These are phyloP conservation scores for Penicillium brasilianum DNA, from an alignment of 2,329 filamentous ascomycete species.

Conservation along the genomic window DNA sequence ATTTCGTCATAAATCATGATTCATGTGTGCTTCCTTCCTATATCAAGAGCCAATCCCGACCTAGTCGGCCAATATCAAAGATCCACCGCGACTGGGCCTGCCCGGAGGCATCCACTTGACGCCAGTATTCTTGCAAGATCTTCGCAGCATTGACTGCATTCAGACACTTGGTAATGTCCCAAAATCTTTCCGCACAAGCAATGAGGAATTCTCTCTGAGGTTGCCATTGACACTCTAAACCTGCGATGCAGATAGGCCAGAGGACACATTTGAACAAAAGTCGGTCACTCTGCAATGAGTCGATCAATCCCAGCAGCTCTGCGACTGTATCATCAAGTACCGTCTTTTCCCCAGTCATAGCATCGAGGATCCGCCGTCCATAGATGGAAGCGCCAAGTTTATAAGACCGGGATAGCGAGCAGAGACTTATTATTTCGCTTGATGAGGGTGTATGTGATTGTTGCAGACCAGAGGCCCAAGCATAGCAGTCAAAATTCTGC, in stretches of 20 bases:
- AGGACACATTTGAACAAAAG: conserved; percentile 41
- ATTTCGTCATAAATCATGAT: neutral
- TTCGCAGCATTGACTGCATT: conserved; percentile 41
- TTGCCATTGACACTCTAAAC: conserved; percentile 35
- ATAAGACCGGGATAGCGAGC: conserved; percentile 36
- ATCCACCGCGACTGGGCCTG: conserved; percentile 32
- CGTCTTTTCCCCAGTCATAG: conserved; percentile 21
- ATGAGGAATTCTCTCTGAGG: conserved; percentile 32
- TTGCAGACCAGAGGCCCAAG: conserved; percentile 33
- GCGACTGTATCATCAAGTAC: conserved; percentile 28
- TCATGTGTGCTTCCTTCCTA: conserved; percentile 11
- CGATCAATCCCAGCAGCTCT: conserved; percentile 34
- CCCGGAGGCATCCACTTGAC: conserved; percentile 14
- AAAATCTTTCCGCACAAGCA: conserved; percentile 35
- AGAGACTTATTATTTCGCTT: conserved; percentile 30
- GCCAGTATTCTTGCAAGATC: conserved; percentile 36
- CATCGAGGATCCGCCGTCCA: conserved; percentile 38
- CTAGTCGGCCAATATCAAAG: conserved; percentile 36
- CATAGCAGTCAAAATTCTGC: conserved; percentile 33
- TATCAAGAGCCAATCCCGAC: conserved; percentile 40
- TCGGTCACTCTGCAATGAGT: conserved; percentile 30
- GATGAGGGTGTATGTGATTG: conserved; percentile 17
- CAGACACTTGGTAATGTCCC: conserved; percentile 38
- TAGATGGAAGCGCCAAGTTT: conserved; percentile 39
- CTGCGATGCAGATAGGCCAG: conserved; percentile 43